A percentile compares a stretch with the other conserved stretches of the same genome.
These are phyloP conservation scores for Fusarium acutatum DNA, from an alignment of 2,329 filamentous ascomycete genomes.

Conservation along the genomic window DNA sequence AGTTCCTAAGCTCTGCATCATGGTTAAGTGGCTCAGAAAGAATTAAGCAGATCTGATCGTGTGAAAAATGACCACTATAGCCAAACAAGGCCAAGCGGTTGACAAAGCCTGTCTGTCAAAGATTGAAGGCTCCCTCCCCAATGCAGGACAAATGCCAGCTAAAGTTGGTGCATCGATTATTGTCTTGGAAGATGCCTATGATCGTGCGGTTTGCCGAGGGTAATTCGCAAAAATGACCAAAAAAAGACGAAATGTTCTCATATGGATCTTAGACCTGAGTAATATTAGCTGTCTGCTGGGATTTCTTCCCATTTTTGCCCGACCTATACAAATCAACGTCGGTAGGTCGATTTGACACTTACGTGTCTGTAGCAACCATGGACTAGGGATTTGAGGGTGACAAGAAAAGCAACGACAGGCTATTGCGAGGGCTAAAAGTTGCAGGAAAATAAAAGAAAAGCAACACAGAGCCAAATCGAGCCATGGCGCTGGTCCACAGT, in stretches of 20 bases:
- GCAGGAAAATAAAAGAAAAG: constrained; percentile 32
- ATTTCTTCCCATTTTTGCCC: background rate
- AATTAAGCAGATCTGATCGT: constrained; percentile 20
- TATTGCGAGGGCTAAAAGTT: constrained; percentile 1
- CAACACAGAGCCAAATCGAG: constrained; percentile 28
- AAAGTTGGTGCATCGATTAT: constrained; percentile 12
- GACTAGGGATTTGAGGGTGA: constrained; percentile 4
- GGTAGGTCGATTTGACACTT: background rate
- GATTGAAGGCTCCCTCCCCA: constrained; percentile 18
- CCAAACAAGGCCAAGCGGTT: constrained; percentile 32
- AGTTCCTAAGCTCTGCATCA: background rate
- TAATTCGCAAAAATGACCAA: constrained; percentile 7
- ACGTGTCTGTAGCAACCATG: background rate
- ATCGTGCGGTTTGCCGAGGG: constrained; percentile 18
- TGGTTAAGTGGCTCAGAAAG: constrained; percentile 15
- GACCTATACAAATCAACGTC: background rate
- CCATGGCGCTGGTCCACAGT: constrained; percentile 23
- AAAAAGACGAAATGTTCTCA: constrained; percentile 1
- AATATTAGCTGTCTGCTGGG: constrained; percentile 17
- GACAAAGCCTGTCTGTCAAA: constrained; percentile 18
- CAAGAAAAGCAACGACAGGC: constrained; percentile 29
- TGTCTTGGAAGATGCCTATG: constrained; percentile 22
- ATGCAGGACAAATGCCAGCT: constrained; percentile 23
- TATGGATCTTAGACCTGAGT: background rate
- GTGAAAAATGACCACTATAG: constrained; percentile 22